Evolutionary conservation across 2,329 filamentous ascomycete species (phyloP).

Genomic region (Nigrospora osmanthi): DNA sequence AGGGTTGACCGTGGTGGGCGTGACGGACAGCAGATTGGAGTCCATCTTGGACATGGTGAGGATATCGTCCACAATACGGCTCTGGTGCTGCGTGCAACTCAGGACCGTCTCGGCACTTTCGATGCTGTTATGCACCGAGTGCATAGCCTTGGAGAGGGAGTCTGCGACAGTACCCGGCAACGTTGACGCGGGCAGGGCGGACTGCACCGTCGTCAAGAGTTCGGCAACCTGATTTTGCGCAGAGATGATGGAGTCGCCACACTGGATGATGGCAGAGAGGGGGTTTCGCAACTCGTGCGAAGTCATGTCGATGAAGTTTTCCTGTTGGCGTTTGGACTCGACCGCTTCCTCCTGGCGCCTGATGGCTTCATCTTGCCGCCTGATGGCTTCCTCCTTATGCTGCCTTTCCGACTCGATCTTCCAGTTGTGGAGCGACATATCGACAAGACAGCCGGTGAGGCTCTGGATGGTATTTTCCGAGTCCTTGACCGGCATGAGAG

Average conservation of each 20-base stretch:
- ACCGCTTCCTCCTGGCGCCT: slow-evolving; percentile 46
- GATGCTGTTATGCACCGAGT: slow-evolving; percentile 70
- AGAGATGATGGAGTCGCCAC: slow-evolving; percentile 60
- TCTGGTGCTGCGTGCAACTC: slow-evolving; percentile 72
- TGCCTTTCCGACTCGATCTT: slow-evolving; percentile 39
- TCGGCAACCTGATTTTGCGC: slow-evolving; percentile 37
- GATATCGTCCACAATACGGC: slow-evolving; percentile 60
- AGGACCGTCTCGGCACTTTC: slow-evolving; percentile 73
- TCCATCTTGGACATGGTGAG: slow-evolving; percentile 61
- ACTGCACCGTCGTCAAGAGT: slow-evolving; percentile 12
- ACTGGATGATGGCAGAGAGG: slow-evolving; percentile 65
- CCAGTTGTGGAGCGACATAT: slow-evolving; percentile 41
- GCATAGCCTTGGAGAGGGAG: slow-evolving; percentile 38
- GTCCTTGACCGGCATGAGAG: slow-evolving; percentile 41
- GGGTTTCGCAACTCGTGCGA: slow-evolving; percentile 70
- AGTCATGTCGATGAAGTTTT: slow-evolving; percentile 74
- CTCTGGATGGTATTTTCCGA: slow-evolving; percentile 38
- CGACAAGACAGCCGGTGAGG: slow-evolving; percentile 40
- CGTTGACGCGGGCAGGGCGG: not conserved
- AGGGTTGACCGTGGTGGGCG: slow-evolving; percentile 60
- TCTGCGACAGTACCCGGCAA: not conserved
- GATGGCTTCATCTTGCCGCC: slow-evolving; percentile 28
- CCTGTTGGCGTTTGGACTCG: slow-evolving; percentile 59
- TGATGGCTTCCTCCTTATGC: slow-evolving; percentile 5
- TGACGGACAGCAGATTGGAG: slow-evolving; percentile 59